Conservation (phyloP, 805 yeast genomes). For the Saccharomycopsis schoenii region DNA sequence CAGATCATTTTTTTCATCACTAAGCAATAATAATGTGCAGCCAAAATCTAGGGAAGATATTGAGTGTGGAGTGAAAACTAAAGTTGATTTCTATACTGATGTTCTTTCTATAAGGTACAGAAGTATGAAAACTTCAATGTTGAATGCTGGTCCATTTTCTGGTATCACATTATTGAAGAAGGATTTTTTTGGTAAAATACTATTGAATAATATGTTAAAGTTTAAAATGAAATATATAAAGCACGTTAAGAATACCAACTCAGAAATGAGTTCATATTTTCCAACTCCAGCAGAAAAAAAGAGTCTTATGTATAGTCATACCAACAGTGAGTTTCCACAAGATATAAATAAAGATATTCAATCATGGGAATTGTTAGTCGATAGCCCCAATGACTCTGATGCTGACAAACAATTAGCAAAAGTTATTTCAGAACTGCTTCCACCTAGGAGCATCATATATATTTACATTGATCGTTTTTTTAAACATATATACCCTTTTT, state of each 20-base stretch:
- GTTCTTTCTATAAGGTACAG: conserved; percentile 9
- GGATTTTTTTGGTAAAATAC: conserved; percentile 14
- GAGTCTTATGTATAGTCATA: not conserved
- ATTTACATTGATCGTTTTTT: conserved; percentile 35
- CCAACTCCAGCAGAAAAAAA: not conserved
- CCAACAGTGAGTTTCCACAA: not conserved
- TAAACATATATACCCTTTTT: conserved; percentile 34
- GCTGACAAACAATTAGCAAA: not conserved
- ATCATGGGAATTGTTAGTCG: not conserved
- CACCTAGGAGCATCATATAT: conserved; percentile 36
- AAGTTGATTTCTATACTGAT: conserved; percentile 10
- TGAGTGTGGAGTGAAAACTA: not conserved
- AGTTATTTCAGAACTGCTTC: conserved; percentile 29
- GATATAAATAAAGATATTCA: not conserved
- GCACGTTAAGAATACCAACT: not conserved
- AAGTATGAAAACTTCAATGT: conserved; percentile 5
- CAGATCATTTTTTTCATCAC: not conserved
- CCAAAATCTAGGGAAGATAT: not conserved
- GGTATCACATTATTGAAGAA: conserved; percentile 4
- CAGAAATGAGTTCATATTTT: not conserved
- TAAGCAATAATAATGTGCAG: not conserved
- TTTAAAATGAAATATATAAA: not conserved
- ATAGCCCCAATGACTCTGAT: not conserved
- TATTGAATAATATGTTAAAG: conserved; percentile 9
- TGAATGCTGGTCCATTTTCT: conserved; percentile 13